phyloP scores from a whole-genome alignment of 805 yeast species.

The Candida multigemmis region DNA sequence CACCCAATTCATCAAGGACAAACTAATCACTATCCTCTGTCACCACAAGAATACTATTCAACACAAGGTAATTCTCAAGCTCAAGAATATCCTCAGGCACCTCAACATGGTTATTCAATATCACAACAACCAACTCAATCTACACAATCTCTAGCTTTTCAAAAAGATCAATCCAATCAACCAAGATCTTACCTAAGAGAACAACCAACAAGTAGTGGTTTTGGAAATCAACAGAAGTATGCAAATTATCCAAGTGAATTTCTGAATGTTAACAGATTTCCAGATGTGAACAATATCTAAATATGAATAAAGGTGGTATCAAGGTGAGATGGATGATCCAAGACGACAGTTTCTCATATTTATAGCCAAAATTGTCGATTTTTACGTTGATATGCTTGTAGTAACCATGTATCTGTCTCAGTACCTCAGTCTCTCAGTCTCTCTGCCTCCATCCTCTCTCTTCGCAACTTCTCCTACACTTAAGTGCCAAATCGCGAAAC shows the following conservation, averaged over 20 bases:
- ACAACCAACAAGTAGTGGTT: constrained; percentile 33
- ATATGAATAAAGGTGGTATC: too few relatives aligned
- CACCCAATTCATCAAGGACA: neutral
- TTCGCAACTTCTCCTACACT: too few relatives aligned
- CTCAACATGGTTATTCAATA: neutral
- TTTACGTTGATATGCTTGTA: too few relatives aligned
- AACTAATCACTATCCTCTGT: neutral
- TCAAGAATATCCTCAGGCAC: constrained; percentile 2
- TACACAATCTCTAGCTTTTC: neutral
- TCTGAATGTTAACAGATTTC: constrained; percentile 19
- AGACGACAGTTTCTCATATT: too few relatives aligned
- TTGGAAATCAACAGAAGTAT: constrained; percentile 17
- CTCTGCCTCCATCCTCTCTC: too few relatives aligned
- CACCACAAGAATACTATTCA: neutral
- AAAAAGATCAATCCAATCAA: neutral
- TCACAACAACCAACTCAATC: constrained; percentile 2
- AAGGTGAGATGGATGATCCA: too few relatives aligned
- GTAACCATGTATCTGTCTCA: too few relatives aligned
- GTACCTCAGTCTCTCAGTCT: too few relatives aligned
- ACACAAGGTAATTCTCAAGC: constrained; percentile 1
- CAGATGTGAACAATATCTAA: constrained; percentile 16
- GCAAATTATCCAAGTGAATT: constrained; percentile 5
- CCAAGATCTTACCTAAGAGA: constrained; percentile 6
- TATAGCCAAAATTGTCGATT: too few relatives aligned
- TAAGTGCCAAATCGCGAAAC: neutral